Evolutionary conservation across 2,329 filamentous ascomycete genomes (phyloP), one percentile per base, ranked within the genome.

Genomic region (Macroventuria anomochaeta): DNA sequence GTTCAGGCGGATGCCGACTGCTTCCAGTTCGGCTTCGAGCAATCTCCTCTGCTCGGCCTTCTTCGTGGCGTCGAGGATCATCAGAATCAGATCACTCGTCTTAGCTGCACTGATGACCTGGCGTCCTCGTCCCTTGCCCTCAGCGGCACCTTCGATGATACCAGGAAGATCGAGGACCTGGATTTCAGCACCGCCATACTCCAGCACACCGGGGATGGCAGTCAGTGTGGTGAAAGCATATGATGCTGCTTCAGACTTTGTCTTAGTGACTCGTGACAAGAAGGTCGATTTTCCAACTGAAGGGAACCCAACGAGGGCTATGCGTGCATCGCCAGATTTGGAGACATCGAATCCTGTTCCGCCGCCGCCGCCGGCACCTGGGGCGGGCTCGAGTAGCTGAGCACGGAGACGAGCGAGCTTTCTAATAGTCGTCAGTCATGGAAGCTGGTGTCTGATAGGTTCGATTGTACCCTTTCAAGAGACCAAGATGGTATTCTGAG

Each of bases 251-350:
- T 97, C 93, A 43, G 92, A 96, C 71, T 91, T 92, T 32, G 96
- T 99, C 79, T 96, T 97, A 42, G 95, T 99, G 74, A 99, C 96
- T 72, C 97, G 97, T 41, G 93, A 97, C n/a, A 99, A 76, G 72
- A 99, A 97, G 0, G 95, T 99, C 2, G 95, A 99, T 80, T 99
- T 99, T 74, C 95, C 95, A 44, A 99, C 95, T 0, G 96, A 99
- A 0, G 96, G 95, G 68, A 99, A 99, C n/a, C 95, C 95, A 47
- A 99, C 96, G 2, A 99, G 85, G 1, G 96, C 92, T 77, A 99
- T 97, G 69, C 95, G 87, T 12, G 95, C 95, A 80, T 99, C 95
- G 59, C 95, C 95, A 62, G 89, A 93, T 78, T 99, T 99, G 75
- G 89, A 95, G 34, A 99, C 95, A 71, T 83, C 77, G 71, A 96